Conservation (phyloP, 352 stramenopile species). For the Pythium biforme region DNA sequence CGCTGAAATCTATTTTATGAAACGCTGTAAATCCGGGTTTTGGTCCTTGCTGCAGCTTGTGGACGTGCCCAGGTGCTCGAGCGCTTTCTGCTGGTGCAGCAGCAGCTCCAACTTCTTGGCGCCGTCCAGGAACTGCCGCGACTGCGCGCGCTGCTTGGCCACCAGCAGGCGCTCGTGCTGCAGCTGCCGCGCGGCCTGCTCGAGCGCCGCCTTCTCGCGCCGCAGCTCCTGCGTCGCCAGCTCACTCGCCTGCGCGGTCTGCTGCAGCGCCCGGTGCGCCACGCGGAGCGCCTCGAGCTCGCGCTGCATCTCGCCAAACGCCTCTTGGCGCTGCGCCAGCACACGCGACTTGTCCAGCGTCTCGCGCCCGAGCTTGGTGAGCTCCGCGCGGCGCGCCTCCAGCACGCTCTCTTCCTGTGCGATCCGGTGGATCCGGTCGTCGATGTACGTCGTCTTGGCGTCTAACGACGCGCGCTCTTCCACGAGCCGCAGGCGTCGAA, state of each 20-base stretch:
- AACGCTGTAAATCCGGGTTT: constrained; percentile 19
- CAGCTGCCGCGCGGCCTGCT: constrained; percentile 50
- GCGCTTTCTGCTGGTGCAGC: constrained; percentile 50
- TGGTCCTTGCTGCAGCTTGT: constrained; percentile 6
- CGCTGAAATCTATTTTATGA: constrained; percentile 30
- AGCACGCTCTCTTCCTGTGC: constrained; percentile 45
- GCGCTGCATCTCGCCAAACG: constrained; percentile 31
- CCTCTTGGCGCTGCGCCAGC: constrained; percentile 40
- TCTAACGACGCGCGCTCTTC: constrained; percentile 62
- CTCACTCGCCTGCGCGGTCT: constrained; percentile 37
- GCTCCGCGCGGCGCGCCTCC: constrained; percentile 47
- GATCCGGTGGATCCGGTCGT: constrained; percentile 51
- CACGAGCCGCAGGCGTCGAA: constrained; percentile 50
- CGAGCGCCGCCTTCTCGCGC: constrained; percentile 46
- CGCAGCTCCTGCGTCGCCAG: constrained; percentile 35
- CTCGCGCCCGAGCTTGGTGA: constrained; percentile 58
- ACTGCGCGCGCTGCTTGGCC: constrained; percentile 74
- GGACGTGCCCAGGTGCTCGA: constrained; percentile 15
- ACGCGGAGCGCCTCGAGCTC: constrained; percentile 45
- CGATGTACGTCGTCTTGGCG: constrained; percentile 37
- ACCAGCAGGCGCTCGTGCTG: constrained; percentile 69
- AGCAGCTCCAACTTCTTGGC: constrained; percentile 62
- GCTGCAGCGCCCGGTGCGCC: constrained; percentile 38
- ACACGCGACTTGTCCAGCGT: constrained; percentile 59
- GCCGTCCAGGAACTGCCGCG: constrained; percentile 68